Base-by-base conservation (phyloP, 441 rosid species). In the Francoa sonchifolia region DNA sequence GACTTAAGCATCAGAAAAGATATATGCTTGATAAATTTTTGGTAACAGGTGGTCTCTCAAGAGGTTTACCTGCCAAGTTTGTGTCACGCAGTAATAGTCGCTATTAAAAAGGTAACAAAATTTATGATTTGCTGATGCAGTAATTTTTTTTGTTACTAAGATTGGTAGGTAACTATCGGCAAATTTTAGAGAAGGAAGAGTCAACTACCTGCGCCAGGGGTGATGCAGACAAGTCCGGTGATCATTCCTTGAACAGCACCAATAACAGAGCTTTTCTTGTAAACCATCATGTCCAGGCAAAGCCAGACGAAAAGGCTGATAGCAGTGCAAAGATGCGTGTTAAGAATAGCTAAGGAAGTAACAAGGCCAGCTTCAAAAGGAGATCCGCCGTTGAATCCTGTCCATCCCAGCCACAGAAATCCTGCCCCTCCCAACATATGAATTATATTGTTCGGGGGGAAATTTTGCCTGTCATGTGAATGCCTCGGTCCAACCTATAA, bases 181-280 rank as follows among this genome's bases (percentile, higher is more conserved):
- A n/a, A n/a, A n/a, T n/a, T n/a, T n/a, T n/a, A n/a, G n/a, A n/a
- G n/a, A n/a, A n/a, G n/a, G n/a, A n/a, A n/a, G n/a, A n/a, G n/a
- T n/a, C n/a, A n/a, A n/a, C n/a, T n/a, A 74, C 82, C 77, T 53
- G 77, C 81, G 0, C 63, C 80, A 0, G 80, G 85, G 1, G 85
- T 73, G 59, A 77, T 74, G 54, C 81, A 77, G 55, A 71, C 82
- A 2, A 74, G 82, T 33, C 87, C 82, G 2, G 82, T 78, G 58
- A 77, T 74, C 73, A 74, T 71, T 48, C 86, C 81, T 14, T 68
- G 81, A 0, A 66, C 55, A 33, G 62, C 75, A 1, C 87, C 82
- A 13, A 67, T 40, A 1, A 72, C 55, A 0, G 87, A 72, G 10
- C 72, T 73, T 31, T 69, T 74, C 19, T 65, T 63, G 21, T 51